Evolutionary conservation across 352 stramenopile species (phyloP).

Genomic region (Phytophthora ohioensis): DNA sequence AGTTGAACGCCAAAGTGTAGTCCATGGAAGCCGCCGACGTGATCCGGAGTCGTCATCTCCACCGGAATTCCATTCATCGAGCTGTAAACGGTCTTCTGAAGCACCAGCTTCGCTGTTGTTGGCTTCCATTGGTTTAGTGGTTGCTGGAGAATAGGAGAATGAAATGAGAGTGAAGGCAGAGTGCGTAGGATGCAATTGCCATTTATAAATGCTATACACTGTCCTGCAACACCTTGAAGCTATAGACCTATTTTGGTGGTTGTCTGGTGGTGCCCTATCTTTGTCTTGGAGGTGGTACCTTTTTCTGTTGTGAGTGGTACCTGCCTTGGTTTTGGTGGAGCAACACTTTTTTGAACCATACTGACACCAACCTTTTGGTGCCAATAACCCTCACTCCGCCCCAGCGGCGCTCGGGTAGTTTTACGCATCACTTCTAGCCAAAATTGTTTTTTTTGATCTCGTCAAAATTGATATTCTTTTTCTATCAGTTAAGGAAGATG

Average conservation of each 20-base stretch:
- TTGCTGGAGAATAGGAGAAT: not conserved
- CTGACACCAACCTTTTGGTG: not conserved
- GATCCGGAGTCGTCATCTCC: not conserved
- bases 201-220: not conserved
- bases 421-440: no score
- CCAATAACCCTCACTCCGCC: not conserved
- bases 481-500: no score
- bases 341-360: constrained; percentile 5
- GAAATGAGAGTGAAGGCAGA: no score
- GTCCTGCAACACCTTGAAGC: not conserved
- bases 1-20: not conserved
- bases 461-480: no score
- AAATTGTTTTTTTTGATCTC: no score
- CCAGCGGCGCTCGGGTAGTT: no score
- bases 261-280: no score
- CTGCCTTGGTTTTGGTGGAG: not conserved
- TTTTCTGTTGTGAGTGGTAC: not conserved
- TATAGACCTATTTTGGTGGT: constrained; percentile 9
- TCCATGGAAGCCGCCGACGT: not conserved
- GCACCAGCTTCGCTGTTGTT: not conserved
- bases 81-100: not conserved
- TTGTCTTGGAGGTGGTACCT: not conserved
- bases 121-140: not conserved
- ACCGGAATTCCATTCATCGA: not conserved
- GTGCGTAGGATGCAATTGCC: no score